A percentile compares a stretch with the other conserved stretches of the same genome.
These are phyloP conservation scores for Pleoardoris graminearum DNA, from an alignment of 2,329 filamentous ascomycete genomes.

Conservation along the genomic window DNA sequence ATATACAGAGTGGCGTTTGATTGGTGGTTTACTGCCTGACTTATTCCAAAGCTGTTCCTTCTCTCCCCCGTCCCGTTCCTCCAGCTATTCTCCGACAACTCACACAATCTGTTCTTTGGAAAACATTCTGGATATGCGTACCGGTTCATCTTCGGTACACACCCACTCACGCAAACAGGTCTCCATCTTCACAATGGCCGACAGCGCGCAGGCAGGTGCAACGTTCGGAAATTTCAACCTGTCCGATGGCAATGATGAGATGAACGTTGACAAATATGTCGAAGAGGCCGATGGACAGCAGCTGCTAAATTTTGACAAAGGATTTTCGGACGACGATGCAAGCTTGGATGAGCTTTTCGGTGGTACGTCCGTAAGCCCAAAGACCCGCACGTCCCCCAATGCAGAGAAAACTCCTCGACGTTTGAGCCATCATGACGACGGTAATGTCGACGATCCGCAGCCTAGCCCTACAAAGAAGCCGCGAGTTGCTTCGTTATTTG, in stretches of 20 bases:
- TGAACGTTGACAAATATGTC: background rate
- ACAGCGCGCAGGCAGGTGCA: too few relatives aligned
- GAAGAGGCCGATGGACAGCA: background rate
- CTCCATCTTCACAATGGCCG: too few relatives aligned
- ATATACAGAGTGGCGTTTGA: too few relatives aligned
- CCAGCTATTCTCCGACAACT: too few relatives aligned
- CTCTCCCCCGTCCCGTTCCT: too few relatives aligned
- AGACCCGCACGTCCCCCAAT: background rate
- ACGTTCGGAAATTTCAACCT: background rate
- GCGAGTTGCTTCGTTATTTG: slow-evolving; percentile 4
- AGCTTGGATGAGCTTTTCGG: background rate
- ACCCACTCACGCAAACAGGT: too few relatives aligned
- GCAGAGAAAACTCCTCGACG: background rate
- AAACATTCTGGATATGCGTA: too few relatives aligned
- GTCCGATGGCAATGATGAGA: background rate
- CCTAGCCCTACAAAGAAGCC: slow-evolving; percentile 7
- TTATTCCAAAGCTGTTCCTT: too few relatives aligned
- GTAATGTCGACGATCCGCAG: background rate
- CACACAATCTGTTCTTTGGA: too few relatives aligned
- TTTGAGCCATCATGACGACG: background rate
- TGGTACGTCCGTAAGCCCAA: background rate
- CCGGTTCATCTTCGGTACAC: too few relatives aligned
- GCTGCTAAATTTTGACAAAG: background rate
- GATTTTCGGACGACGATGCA: slow-evolving; percentile 3
- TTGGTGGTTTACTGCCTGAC: too few relatives aligned